Base-by-base conservation (phyloP, 306 rosid species). In the Lathyrus oleraceus region DNA sequence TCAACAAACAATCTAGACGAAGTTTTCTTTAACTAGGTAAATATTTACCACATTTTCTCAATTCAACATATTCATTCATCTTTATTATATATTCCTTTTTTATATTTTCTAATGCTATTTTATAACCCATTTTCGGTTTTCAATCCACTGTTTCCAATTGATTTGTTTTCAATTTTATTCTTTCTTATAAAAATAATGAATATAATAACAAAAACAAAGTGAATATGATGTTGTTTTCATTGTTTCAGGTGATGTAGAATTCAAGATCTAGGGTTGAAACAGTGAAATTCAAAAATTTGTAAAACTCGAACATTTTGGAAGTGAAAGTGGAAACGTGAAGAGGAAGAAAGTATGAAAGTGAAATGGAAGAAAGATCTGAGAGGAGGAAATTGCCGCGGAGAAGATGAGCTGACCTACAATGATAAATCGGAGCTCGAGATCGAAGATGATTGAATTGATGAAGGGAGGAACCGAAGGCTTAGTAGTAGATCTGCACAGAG, bases 401-500 rank as follows among this genome's bases (percentile, higher is more conserved):
- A 60, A 59, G 44, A 60, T 65, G 65, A 73, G 83, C 82, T 84
- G 83, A 88, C 94, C 91, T 81, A 70, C 30, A 76, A 85, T 10
- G 86, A 87, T 28, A 83, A 63, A 7, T 15, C 19, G 16, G 54
- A 86, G 85, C 77, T 57, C 17, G 69, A 65, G 71, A 81, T 23
- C 66, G 77, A 61, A 53, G 77, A 70, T n/a, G 72, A 65, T 43
- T 49, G 85, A 62, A 69, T 67, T 45, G 61, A 51, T 6, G 61
- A 69, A 75, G 17, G 82, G 53, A 49, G 75, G 79, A 81, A 68
- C 62, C 82, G 79, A 65, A 70, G 80, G 69, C 67, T 40, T 48
- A 67, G 81, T 82, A 67, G 79, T 82, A 81, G 96, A 90, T 90
- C 94, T 81, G 69, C 76, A 30, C 48, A 80, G 80, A 73, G 36